Base-by-base conservation (phyloP, 257 asterid species). In the Eustoma russellianum region DNA sequence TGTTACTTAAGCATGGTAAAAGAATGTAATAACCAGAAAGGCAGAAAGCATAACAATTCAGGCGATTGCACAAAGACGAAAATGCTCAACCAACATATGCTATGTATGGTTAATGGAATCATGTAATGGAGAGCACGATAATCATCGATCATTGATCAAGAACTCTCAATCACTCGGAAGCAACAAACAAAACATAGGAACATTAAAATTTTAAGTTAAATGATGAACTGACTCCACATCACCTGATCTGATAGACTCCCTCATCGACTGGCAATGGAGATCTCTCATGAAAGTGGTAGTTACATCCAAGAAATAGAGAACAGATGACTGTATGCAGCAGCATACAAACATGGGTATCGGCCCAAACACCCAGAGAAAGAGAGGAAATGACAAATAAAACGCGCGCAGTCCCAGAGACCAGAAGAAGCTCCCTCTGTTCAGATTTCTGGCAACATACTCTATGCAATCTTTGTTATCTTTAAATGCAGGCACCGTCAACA, bases 391-490 rank as follows among this genome's bases (percentile, higher is more conserved):
- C 51, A 88, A 67, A 73, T 88, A 88, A 72, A 78, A 88, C 6
- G 93, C 88, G 9, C 95, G 59, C 2, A 85, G 74, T 9, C 93
- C 93, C 45, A 88, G 75, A 2, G 97, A 80, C 97, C 97, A 88
- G 60, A 88, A 88, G 68, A 70, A 66, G 67, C 93, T 72, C 28
- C 90, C 95, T 53, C 82, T 62, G 71, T 84, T 80, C 70, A 88
- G 49, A 68, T 74, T 79, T 18, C 66, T 70, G 0, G 82, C 82
- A 15, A 82, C 93, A 49, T 88, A 84, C 68, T 84, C 83, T 3
- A 82, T 78, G 16, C 79, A 70, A 17, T 79, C 87, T 56, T 60
- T 72, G 19, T 60, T 75, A 55, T 72, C 86, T 48, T 54, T 68
- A 15, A 59, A 69, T 1, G 81, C 19, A 6, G 93, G 93, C 64